Evolutionary conservation across 768 basidiomycete species (phyloP), one percentile per base, ranked within the genome.

Genomic region (Hydnomerulius pinastri): DNA sequence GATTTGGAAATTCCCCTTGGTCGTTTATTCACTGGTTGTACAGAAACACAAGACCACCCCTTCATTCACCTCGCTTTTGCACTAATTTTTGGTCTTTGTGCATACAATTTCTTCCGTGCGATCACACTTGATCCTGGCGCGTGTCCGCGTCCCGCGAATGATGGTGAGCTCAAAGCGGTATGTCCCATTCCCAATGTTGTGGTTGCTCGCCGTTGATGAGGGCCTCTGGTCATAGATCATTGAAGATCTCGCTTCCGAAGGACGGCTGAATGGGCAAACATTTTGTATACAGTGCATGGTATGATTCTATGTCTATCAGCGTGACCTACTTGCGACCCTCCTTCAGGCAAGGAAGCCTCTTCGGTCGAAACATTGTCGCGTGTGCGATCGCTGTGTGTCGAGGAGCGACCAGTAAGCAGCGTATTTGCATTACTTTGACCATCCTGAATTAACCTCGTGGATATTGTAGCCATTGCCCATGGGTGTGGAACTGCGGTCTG

Each of bases 401-500:
- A 78, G 94, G 40, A 90, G 86, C 61, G 97, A 99, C 62, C 97
- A 99, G 93, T 97, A 66, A 65, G 90, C 75, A 12, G 15, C 24
- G 18, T 17, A 18, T 8, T 50, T 27, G 18, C 17, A 7, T 13
- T 24, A 18, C 4, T 47, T 3, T 3, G 25, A 44, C 7, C 13
- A 11, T 32, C 42, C 45, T 57, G n/a, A n/a, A n/a, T n/a, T n/a
- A n/a, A 64, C 23, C 28, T 41, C 2, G 17, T 24, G 11, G 39
- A 24, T 39, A 36, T 24, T 46, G 7, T 40, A 96, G 94, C 61
- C 95, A 99, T 61, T 98, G 97, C 59, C 97, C 96, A 2, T 99
- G 97, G 97, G 86, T 98, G 13, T 99, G 95, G 95, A 98, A 98
- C 70, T 98, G 96, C 67, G 85, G 92, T 92, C 64, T 23, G 87